These are phyloP conservation scores for Xylaria sp. DNA, from an alignment of 2,329 filamentous ascomycete species.

Conservation along the genomic window DNA sequence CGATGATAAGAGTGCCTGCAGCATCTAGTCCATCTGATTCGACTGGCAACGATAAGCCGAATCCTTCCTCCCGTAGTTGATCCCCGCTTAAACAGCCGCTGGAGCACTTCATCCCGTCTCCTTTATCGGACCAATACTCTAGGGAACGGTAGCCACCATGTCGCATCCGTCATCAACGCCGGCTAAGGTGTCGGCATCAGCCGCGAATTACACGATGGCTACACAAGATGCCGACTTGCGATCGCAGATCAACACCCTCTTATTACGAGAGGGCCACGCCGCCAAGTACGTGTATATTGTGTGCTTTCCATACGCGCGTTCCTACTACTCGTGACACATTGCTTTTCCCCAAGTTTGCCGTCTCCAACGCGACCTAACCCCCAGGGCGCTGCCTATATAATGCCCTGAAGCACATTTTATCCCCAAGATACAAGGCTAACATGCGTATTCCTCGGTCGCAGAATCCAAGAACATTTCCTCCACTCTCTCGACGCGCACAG, in stretches of 20 bases:
- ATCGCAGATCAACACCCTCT: slow-evolving; percentile 69
- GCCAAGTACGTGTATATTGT: slow-evolving; percentile 58
- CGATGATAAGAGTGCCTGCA: slow-evolving; percentile 2
- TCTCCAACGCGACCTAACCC: slow-evolving; percentile 13
- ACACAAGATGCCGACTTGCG: slow-evolving; percentile 71
- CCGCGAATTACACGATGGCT: slow-evolving; percentile 69
- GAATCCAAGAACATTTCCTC: slow-evolving; percentile 73
- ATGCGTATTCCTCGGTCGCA: slow-evolving; percentile 45
- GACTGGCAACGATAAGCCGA: neutral
- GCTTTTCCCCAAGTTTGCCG: neutral
- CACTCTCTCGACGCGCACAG: slow-evolving; percentile 69
- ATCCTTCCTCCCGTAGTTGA: neutral
- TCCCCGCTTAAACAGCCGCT: slow-evolving; percentile 5
- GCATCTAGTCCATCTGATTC: neutral
- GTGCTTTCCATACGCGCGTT: slow-evolving; percentile 15
- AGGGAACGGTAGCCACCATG: slow-evolving; percentile 49
- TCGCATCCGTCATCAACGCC: slow-evolving; percentile 64
- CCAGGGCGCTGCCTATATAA: neutral
- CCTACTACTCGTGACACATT: slow-evolving; percentile 2
- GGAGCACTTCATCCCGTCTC: neutral
- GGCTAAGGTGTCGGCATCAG: slow-evolving; percentile 69
- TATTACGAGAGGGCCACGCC: slow-evolving; percentile 70
- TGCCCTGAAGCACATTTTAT: neutral
- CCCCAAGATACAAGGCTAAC: slow-evolving; percentile 14
- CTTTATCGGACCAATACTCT: neutral